phyloP scores from a whole-genome alignment of 225 moss, liverwort and hornwort genomes.

The Polytrichum formosum region DNA sequence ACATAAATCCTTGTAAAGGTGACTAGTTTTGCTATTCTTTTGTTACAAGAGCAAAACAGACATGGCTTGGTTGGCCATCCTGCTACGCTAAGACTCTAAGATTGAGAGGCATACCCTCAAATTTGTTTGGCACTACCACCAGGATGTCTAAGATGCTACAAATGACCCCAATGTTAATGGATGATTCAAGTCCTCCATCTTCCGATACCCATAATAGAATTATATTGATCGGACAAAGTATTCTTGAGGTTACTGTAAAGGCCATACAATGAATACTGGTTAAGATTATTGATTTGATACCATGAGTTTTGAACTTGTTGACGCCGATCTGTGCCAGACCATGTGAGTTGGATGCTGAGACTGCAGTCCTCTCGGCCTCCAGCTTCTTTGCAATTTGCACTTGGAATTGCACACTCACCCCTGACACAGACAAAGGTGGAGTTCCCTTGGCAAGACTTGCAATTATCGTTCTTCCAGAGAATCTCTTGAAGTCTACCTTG shows the following conservation, averaged over 20 bases:
- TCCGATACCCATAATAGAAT: constrained; percentile 6
- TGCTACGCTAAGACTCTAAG: too few species aligned
- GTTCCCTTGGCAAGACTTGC: constrained; percentile 49
- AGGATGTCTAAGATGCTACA: too few species aligned
- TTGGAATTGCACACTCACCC: constrained; percentile 61
- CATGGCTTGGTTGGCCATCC: too few species aligned
- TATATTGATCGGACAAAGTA: constrained; percentile 39
- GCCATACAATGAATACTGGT: constrained; percentile 67
- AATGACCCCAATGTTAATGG: too few species aligned
- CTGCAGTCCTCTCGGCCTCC: constrained; percentile 69
- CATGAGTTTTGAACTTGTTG: constrained; percentile 59
- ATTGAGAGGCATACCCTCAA: too few species aligned
- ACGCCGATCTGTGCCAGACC: constrained; percentile 65
- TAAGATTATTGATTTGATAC: constrained; percentile 60
- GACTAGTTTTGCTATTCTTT: too few species aligned
- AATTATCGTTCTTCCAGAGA: constrained; percentile 70
- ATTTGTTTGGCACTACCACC: too few species aligned
- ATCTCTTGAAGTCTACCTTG: constrained; percentile 48
- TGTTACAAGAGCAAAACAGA: too few species aligned
- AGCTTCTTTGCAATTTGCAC: constrained; percentile 35
- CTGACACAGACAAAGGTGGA: constrained; percentile 60
- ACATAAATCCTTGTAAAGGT: too few species aligned
- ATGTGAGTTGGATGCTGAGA: constrained; percentile 63
- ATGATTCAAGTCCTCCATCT: background rate
- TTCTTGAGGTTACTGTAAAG: constrained; percentile 52